Evolutionary conservation across 768 basidiomycete genomes (phyloP).

Genomic region (Rhizopogon rudus): DNA sequence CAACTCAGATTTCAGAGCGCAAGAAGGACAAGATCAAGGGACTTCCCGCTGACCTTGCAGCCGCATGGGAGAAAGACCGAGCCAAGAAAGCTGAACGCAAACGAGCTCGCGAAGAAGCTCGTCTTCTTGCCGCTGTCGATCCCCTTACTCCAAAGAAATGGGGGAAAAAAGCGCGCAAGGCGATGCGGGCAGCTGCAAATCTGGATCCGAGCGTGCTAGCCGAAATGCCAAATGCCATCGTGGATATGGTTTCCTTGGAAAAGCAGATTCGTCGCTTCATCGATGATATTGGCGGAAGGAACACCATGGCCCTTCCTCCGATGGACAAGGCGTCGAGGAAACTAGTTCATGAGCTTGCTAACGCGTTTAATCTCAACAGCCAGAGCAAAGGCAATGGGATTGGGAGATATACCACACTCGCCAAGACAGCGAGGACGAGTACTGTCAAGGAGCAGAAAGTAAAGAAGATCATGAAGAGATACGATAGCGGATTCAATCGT

Average conservation of each 20-base stretch:
- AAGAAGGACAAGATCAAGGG: slow-evolving; percentile 48
- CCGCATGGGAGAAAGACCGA: slow-evolving; percentile 79
- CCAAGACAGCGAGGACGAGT: slow-evolving; percentile 60
- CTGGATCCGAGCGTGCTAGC: slow-evolving; percentile 35
- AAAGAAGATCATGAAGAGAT: slow-evolving; percentile 33
- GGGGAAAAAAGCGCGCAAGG: slow-evolving; percentile 65
- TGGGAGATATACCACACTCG: slow-evolving; percentile 73
- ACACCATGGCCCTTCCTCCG: slow-evolving; percentile 69
- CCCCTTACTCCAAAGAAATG: slow-evolving; percentile 58
- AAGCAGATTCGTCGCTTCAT: slow-evolving; percentile 69
- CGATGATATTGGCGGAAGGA: slow-evolving; percentile 42
- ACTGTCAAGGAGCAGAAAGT: slow-evolving; percentile 61
- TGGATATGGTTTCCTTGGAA: slow-evolving; percentile 65
- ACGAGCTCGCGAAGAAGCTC: slow-evolving; percentile 50
- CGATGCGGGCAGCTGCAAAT: slow-evolving; percentile 52
- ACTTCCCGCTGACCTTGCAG: slow-evolving; percentile 53
- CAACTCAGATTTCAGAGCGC: slow-evolving; percentile 10
- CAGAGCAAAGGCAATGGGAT: slow-evolving; percentile 66
- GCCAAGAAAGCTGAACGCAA: slow-evolving; percentile 78
- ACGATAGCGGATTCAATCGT: slow-evolving; percentile 24
- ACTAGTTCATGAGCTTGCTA: slow-evolving; percentile 76
- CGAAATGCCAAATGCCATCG: slow-evolving; percentile 44
- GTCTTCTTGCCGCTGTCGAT: slow-evolving; percentile 55
- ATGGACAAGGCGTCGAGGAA: slow-evolving; percentile 69
- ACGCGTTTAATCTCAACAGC: slow-evolving; percentile 73